Conservation (phyloP, 2,329 filamentous ascomycete species). For the Clarireedia paspali region DNA sequence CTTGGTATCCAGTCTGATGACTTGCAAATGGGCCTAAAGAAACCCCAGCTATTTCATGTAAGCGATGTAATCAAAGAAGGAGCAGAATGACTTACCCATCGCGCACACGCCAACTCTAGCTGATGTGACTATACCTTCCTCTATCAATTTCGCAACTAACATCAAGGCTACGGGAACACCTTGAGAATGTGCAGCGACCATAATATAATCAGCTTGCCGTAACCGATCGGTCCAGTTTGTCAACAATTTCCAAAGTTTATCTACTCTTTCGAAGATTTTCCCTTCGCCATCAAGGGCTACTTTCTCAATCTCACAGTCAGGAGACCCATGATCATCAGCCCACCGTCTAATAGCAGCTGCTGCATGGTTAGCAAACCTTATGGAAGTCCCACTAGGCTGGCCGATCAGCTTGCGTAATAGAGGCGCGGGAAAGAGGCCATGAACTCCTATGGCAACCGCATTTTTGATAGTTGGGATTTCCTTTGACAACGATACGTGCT, state of each 20-base stretch:
- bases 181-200: constrained; percentile 92
- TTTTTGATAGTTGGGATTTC: constrained; percentile 68
- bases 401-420: constrained; percentile 86
- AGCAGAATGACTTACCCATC: constrained; percentile 41
- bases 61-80: not conserved
- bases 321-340: constrained; percentile 65
- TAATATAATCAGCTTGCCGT: constrained; percentile 75
- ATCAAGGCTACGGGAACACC: constrained; percentile 91
- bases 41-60: constrained; percentile 62
- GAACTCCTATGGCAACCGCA: constrained; percentile 87
- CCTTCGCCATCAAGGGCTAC: constrained; percentile 93
- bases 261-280: constrained; percentile 80
- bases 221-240: constrained; percentile 94
- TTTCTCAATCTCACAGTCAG: constrained; percentile 79
- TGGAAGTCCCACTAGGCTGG: constrained; percentile 89
- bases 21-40: constrained; percentile 79
- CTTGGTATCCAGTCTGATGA: constrained; percentile 9
- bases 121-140: constrained; percentile 73
- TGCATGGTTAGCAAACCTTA: constrained; percentile 83
- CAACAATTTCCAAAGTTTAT: constrained; percentile 88
- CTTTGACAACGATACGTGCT: constrained; percentile 65
- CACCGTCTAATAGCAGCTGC: constrained; percentile 78
- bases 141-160: constrained; percentile 85
- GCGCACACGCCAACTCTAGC: constrained; percentile 80
- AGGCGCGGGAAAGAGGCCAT: constrained; percentile 85